phyloP scores from a whole-genome alignment of 805 yeast genomes.

The Clavispora fructus region DNA sequence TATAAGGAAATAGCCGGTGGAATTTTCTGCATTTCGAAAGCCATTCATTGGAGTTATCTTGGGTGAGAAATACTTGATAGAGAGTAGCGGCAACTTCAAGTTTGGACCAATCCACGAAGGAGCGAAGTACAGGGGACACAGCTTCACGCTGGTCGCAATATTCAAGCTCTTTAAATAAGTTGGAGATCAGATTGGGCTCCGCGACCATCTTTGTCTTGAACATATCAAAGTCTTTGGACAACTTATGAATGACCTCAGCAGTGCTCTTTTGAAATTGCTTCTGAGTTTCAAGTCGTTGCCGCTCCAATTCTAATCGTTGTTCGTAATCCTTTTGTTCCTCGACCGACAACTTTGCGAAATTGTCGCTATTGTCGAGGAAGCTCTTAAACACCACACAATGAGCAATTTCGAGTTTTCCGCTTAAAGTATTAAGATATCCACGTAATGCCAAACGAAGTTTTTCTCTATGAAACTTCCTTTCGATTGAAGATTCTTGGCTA shows the following conservation, averaged over 20 bases:
- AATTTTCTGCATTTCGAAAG: slow-evolving; percentile 65
- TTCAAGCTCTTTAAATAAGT: slow-evolving; percentile 64
- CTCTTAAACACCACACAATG: slow-evolving; percentile 41
- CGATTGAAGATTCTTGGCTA: neutral
- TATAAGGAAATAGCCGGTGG: slow-evolving; percentile 78
- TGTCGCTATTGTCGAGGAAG: slow-evolving; percentile 10
- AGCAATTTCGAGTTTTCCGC: slow-evolving; percentile 51
- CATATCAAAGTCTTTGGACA: slow-evolving; percentile 53
- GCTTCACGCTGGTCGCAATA: slow-evolving; percentile 45
- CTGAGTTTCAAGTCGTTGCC: slow-evolving; percentile 53
- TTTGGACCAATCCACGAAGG: slow-evolving; percentile 77
- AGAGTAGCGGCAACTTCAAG: slow-evolving; percentile 81
- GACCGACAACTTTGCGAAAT: slow-evolving; percentile 32
- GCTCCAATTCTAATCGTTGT: slow-evolving; percentile 57
- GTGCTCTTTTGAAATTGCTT: slow-evolving; percentile 69
- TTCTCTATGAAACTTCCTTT: slow-evolving; percentile 55
- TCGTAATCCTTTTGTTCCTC: slow-evolving; percentile 52
- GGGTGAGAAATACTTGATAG: slow-evolving; percentile 74
- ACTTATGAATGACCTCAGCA: slow-evolving; percentile 46
- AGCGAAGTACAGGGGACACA: slow-evolving; percentile 59
- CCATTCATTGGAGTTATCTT: slow-evolving; percentile 74
- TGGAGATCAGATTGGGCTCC: slow-evolving; percentile 49
- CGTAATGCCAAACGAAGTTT: slow-evolving; percentile 72
- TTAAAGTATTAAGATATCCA: slow-evolving; percentile 57
- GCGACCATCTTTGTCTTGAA: slow-evolving; percentile 52